Evolutionary conservation across 805 yeast genomes (phyloP).

Genomic region (Yarrowia sp.): DNA sequence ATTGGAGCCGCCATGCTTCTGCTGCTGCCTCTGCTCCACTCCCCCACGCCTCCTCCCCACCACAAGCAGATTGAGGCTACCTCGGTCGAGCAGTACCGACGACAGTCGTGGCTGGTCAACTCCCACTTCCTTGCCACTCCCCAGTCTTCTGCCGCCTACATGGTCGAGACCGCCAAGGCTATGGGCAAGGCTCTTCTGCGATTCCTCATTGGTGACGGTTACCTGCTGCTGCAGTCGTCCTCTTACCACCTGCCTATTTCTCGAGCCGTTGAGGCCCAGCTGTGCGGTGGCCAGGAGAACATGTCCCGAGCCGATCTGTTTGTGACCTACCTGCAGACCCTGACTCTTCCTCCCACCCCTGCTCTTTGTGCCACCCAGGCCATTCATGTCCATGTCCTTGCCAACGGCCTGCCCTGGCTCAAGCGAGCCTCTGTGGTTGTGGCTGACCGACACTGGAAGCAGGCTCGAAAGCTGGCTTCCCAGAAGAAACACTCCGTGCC

Average conservation of each 20-base stretch:
- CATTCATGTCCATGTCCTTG: constrained; percentile 47
- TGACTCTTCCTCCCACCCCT: constrained; percentile 45
- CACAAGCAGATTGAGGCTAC: constrained; percentile 38
- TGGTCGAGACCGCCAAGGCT: constrained; percentile 38
- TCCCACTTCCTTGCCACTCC: constrained; percentile 45
- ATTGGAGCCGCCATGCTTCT: constrained; percentile 47
- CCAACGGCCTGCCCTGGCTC: constrained; percentile 42
- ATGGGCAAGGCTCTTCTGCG: constrained; percentile 43
- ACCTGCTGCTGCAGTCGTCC: constrained; percentile 41
- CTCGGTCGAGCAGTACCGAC: constrained; percentile 28
- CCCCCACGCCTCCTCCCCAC: constrained; percentile 25
- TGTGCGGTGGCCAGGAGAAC: constrained; percentile 51
- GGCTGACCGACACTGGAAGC: constrained; percentile 45
- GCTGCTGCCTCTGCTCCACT: constrained; percentile 45
- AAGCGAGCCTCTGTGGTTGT: constrained; percentile 39
- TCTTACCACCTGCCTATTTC: constrained; percentile 35
- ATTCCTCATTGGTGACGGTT: constrained; percentile 45
- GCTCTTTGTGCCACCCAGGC: constrained; percentile 47
- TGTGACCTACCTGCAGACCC: constrained; percentile 46
- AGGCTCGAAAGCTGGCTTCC: constrained; percentile 44
- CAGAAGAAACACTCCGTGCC: constrained; percentile 32
- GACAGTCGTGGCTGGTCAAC: constrained; percentile 45
- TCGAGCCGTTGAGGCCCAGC: constrained; percentile 51
- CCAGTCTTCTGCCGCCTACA: constrained; percentile 23
- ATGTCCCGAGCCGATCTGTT: constrained; percentile 45